Conservation (phyloP, 257 asterid species). For the Solanum lycopersicoides region DNA sequence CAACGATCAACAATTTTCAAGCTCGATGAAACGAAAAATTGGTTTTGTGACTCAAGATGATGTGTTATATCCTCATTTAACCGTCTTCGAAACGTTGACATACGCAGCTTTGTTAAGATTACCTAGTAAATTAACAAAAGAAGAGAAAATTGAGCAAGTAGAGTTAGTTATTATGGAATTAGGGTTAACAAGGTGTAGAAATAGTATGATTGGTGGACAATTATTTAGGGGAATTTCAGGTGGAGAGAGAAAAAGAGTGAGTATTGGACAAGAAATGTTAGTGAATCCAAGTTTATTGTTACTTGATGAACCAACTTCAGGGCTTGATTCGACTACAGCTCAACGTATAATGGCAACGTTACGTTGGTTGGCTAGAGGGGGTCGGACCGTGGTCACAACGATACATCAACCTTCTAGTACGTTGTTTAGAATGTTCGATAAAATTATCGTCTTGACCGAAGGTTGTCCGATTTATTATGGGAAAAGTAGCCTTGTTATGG, state of each 20-base stretch:
- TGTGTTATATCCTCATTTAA: slow-evolving; percentile 66
- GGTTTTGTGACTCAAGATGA: slow-evolving; percentile 89
- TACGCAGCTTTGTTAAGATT: slow-evolving; percentile 63
- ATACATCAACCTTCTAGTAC: slow-evolving; percentile 91
- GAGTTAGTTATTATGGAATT: slow-evolving; percentile 46
- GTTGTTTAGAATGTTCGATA: slow-evolving; percentile 69
- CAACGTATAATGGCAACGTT: slow-evolving; percentile 48
- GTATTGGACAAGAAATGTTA: slow-evolving; percentile 83
- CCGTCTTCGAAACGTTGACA: slow-evolving; percentile 65
- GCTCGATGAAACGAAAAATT: slow-evolving; percentile 35
- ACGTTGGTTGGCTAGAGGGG: slow-evolving; percentile 51
- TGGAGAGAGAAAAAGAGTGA: slow-evolving; percentile 79
- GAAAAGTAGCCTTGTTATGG: slow-evolving; percentile 31
- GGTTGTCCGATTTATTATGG: slow-evolving; percentile 67
- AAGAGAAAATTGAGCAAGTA: slow-evolving; percentile 52
- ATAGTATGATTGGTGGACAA: slow-evolving; percentile 52
- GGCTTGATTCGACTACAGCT: slow-evolving; percentile 85
- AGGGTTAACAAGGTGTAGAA: slow-evolving; percentile 56
- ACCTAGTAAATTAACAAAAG: slow-evolving; percentile 31
- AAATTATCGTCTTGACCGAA: slow-evolving; percentile 57
- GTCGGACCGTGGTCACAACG: slow-evolving; percentile 65
- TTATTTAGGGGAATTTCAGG: slow-evolving; percentile 68
- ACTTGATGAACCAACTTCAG: slow-evolving; percentile 90
- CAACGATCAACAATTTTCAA: slow-evolving; percentile 47
- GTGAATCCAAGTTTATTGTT: slow-evolving; percentile 70